phyloP scores from a whole-genome alignment of 2,329 filamentous ascomycete species.

The Aspergillus sp. region DNA sequence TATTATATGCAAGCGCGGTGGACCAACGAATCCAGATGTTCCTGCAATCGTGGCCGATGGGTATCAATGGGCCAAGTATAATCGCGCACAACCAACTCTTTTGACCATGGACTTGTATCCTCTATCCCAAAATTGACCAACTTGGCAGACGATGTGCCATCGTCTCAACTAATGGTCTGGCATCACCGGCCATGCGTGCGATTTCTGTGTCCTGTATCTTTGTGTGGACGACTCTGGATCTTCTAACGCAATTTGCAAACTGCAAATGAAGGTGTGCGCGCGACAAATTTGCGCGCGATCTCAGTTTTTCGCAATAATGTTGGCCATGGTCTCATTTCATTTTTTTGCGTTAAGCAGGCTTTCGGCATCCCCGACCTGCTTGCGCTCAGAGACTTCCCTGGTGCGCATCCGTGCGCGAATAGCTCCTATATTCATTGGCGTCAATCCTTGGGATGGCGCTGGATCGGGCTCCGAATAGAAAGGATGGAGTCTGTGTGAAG shows the following conservation, averaged over 20 bases:
- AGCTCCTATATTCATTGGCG: conserved; percentile 52
- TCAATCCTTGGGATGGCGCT: conserved; percentile 51
- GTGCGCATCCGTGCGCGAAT: conserved; percentile 70
- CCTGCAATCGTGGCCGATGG: neutral
- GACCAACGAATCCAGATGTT: neutral
- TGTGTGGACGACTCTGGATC: neutral
- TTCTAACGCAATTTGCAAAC: neutral
- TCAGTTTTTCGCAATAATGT: neutral
- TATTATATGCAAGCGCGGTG: neutral
- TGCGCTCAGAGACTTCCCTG: conserved; percentile 77
- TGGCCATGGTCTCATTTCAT: conserved; percentile 12
- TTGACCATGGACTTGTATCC: neutral
- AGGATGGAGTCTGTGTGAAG: conserved; percentile 41
- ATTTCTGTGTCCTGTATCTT: neutral
- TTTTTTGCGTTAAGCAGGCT: conserved; percentile 64
- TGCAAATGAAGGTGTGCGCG: neutral
- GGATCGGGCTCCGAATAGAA: conserved; percentile 36
- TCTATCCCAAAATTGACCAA: neutral
- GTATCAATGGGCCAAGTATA: neutral
- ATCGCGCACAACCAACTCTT: neutral
- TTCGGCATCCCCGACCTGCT: conserved; percentile 87
- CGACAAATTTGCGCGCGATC: neutral
- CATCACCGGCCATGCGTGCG: neutral
- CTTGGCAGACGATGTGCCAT: neutral
- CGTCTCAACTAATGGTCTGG: neutral